Conservation (phyloP, 495 filamentous ascomycete species). For the Cairneyella variabilis region DNA sequence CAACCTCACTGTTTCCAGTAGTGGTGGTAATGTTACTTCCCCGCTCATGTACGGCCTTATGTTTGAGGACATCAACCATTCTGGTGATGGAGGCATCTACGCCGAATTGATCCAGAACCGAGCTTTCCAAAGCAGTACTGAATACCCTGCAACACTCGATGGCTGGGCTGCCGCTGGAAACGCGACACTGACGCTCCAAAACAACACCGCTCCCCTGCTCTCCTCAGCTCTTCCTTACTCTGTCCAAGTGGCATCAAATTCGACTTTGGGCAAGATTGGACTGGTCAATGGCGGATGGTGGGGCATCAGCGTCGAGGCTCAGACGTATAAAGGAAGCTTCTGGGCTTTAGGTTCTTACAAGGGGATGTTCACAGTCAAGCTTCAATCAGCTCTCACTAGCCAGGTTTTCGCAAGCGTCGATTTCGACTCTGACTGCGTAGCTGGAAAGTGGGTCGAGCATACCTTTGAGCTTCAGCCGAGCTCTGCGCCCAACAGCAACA, state of each 20-base stretch:
- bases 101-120: constrained; percentile 55
- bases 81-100: constrained; percentile 55
- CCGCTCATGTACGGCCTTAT: constrained; percentile 53
- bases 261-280: constrained; percentile 35
- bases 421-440: constrained; percentile 31
- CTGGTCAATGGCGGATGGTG: constrained; percentile 47
- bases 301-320: constrained; percentile 41
- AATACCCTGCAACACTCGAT: constrained; percentile 33
- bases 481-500: constrained; percentile 39
- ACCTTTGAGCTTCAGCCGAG: constrained; percentile 34
- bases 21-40: constrained; percentile 48
- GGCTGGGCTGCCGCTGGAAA: constrained; percentile 34
- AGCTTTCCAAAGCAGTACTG: constrained; percentile 52
- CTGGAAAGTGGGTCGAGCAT: constrained; percentile 32
- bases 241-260: constrained; percentile 39
- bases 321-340: constrained; percentile 43
- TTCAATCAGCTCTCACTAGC: constrained; percentile 32
- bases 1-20: constrained; percentile 33
- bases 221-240: constrained; percentile 47
- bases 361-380: constrained; percentile 25
- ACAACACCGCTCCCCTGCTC: constrained; percentile 34
- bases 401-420: constrained; percentile 35
- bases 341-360: constrained; percentile 40
- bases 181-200: constrained; percentile 35
- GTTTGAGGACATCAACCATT: constrained; percentile 41